Percentiles rank a stretch among this genome's conserved stretches.
phyloP scores from a whole-genome alignment of 176 grass and related monocot species.

The Calamus simplicifolius region DNA sequence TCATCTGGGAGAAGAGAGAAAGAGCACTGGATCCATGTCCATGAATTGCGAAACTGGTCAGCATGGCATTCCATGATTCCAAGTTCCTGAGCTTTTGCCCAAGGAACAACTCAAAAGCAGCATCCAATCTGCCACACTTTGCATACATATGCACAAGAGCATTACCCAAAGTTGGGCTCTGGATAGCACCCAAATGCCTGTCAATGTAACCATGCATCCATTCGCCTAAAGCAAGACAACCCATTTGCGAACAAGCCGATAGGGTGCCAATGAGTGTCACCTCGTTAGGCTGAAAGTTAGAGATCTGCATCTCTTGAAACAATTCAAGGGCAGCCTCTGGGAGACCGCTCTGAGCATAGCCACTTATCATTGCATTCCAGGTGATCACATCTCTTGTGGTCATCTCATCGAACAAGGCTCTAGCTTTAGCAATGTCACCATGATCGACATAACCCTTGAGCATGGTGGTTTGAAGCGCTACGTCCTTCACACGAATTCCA shows the following conservation, averaged over 20 bases:
- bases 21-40: slow-evolving; percentile 6
- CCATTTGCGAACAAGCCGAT: slow-evolving; percentile 12
- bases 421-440: background rate
- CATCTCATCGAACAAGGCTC: slow-evolving; percentile 16
- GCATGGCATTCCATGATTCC: slow-evolving; percentile 21
- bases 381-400: slow-evolving; percentile 1
- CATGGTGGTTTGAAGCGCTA: slow-evolving; percentile 5
- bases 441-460: background rate
- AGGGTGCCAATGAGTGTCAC: slow-evolving; percentile 8
- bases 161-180: background rate
- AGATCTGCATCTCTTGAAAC: slow-evolving; percentile 16
- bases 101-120: slow-evolving; percentile 12
- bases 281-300: slow-evolving; percentile 6
- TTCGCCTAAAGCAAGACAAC: slow-evolving; percentile 12
- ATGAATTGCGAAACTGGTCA: slow-evolving; percentile 8
- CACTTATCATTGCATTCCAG: slow-evolving; percentile 17
- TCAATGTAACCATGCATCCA: slow-evolving; percentile 11
- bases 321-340: slow-evolving; percentile 5
- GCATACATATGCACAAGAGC: slow-evolving; percentile 16
- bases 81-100: slow-evolving; percentile 1
- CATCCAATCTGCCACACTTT: slow-evolving; percentile 12
- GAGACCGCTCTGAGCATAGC: background rate
- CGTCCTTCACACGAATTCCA: slow-evolving; percentile 13
- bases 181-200: background rate
- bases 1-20: slow-evolving; percentile 16